phyloP scores from a whole-genome alignment of 805 yeast species.

The Candida nonsorbophila region DNA sequence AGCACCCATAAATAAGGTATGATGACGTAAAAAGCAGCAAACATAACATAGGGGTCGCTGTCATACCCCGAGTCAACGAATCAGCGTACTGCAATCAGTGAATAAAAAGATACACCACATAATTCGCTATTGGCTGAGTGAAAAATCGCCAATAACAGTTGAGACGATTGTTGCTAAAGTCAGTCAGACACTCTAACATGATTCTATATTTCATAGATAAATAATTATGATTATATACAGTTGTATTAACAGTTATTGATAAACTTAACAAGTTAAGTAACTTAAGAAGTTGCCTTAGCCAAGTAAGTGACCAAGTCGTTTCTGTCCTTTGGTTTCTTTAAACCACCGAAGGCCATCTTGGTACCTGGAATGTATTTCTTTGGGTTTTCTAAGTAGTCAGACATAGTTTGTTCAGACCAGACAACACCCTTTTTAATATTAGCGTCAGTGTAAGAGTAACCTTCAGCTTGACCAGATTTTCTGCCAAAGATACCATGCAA shows the following conservation, averaged over 20 bases:
- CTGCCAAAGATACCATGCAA: conserved; percentile 94
- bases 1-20: too few species aligned
- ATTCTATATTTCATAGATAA: too few species aligned
- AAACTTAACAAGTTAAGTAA: conserved; percentile 2
- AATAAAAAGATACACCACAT: too few species aligned
- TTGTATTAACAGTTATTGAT: conserved; percentile 1
- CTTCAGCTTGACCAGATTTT: conserved; percentile 84
- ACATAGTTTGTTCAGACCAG: conserved; percentile 86
- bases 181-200: too few species aligned
- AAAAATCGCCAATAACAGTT: too few species aligned
- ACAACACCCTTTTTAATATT: conserved; percentile 91
- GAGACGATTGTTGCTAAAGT: too few species aligned
- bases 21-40: too few species aligned
- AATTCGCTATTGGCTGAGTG: too few species aligned
- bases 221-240: conserved; percentile 6
- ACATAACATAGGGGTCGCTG: too few species aligned
- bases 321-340: conserved; percentile 98
- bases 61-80: too few species aligned
- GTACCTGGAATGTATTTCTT: conserved; percentile 99
- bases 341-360: conserved; percentile 99
- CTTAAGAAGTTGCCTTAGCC: conserved; percentile 37
- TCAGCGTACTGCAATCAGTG: too few species aligned
- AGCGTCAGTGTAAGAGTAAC: conserved; percentile 96
- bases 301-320: conserved; percentile 92
- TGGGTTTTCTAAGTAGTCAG: conserved; percentile 97